Evolutionary conservation across 23 red algal genomes (phyloP), one percentile per base, ranked within the genome.

Genomic region (Chondrus crispus): DNA sequence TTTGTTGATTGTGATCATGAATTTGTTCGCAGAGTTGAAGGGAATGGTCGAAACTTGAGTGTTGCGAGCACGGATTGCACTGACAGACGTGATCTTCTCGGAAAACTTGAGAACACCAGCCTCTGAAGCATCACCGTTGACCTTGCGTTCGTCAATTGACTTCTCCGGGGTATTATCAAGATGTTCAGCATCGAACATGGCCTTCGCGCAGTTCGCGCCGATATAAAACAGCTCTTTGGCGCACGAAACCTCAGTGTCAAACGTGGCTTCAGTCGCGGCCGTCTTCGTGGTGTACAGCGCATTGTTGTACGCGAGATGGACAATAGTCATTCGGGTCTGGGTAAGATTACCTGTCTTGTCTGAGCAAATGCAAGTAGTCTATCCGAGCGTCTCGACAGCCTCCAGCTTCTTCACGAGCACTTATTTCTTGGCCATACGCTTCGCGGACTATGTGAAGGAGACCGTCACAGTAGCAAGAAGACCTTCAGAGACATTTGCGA

Each of bases 71-170:
- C 94, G 88, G 44, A 87, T 85, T 20, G 72, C 87, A 39, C 18
- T 54, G 42, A 96, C 94, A 11, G 94, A 88, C 44, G 50, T 42
- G 11, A 94, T 46, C 90, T 96, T 96, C 55, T 99, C 97, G 2
- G 79, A 95, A 46, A 99, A 96, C 91, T 93, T 95, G 30, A 96
- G 84, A 80, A 99, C 88, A 57, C 93, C 97, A n/a, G 95, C 97
- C 81, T 99, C 97, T n/a, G 97, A 95, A 19, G 93, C 94, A 32
- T 99, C 97, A 66, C 97, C 97, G 38, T 95, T 95, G 82, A 95
- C 94, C 57, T 96, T 93, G 78, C 84, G 94, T 72, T 96, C 94
- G 33, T 91, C 94, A 80, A 96, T 85, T 11, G 94, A 90, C 75
- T 53, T 76, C 64, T 96, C 94, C 18, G 94, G 94, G 83, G 68